phyloP scores from a whole-genome alignment of 768 basidiomycete genomes.

The Tephrocybe rancida region DNA sequence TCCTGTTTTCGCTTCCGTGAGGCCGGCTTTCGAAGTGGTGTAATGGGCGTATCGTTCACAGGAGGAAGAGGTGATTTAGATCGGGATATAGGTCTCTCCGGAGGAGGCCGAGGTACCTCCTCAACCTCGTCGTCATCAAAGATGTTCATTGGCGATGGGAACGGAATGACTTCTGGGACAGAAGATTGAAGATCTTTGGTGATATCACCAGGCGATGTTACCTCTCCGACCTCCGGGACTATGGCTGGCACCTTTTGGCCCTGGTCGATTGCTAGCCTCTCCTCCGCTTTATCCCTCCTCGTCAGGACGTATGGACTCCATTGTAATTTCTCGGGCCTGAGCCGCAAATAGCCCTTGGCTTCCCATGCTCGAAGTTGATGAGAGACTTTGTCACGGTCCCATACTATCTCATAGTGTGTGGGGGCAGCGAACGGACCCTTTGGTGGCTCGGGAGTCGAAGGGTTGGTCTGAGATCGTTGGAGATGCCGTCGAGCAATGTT shows the following conservation, averaged over 20 bases:
- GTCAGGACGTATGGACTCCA: conserved; percentile 87
- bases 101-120: conserved; percentile 16
- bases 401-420: conserved; percentile 72
- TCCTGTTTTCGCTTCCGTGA: conserved; percentile 15
- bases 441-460: conserved; percentile 38
- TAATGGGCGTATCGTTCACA: not conserved
- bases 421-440: conserved; percentile 65
- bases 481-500: conserved; percentile 60
- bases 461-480: conserved; percentile 58
- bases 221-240: not conserved
- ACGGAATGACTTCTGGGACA: conserved; percentile 5
- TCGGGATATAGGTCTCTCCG: conserved; percentile 6
- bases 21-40: conserved; percentile 11
- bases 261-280: conserved; percentile 15
- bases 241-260: conserved; percentile 10
- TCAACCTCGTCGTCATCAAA: conserved; percentile 25
- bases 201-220: conserved; percentile 2
- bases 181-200: not conserved
- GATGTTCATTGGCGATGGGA: conserved; percentile 19
- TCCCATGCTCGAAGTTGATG: conserved; percentile 72
- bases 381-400: conserved; percentile 68
- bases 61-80: conserved; percentile 12
- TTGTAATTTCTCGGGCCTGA: conserved; percentile 84
- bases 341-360: conserved; percentile 72
- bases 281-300: conserved; percentile 19